Conservation (phyloP, 768 basidiomycete species). For the Pleurotus pulmonarius region DNA sequence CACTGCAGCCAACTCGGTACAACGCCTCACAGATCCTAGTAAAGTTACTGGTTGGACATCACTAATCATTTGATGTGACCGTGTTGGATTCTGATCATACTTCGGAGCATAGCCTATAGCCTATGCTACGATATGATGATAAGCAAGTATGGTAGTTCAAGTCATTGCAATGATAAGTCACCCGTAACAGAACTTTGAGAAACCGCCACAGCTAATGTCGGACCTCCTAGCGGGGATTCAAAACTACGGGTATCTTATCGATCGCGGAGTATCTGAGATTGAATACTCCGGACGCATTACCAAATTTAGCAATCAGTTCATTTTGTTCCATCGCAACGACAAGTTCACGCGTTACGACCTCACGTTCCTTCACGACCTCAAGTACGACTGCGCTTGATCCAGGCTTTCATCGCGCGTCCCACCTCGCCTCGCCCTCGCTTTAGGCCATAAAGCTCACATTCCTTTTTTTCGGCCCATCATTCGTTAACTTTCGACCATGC, state of each 20-base stretch:
- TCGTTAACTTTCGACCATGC: conserved; percentile 2
- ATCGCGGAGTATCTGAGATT: conserved; percentile 2
- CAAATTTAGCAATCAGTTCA: neutral
- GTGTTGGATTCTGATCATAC: no score
- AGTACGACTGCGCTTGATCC: neutral
- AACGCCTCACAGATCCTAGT: no score
- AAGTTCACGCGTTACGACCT: conserved; percentile 8
- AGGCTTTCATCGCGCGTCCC: neutral
- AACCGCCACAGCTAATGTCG: no score
- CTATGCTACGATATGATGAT: no score
- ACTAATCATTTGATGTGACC: no score
- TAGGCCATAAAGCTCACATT: conserved; percentile 1
- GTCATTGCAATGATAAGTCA: no score
- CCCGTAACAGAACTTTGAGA: no score
- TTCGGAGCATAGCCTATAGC: no score
- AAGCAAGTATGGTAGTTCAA: no score
- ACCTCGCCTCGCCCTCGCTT: neutral
- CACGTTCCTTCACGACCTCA: conserved; percentile 7
- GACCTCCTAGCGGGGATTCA: no score
- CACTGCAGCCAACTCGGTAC: no score
- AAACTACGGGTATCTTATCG: neutral
- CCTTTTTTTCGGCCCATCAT: neutral
- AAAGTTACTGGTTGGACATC: no score
- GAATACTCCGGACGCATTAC: neutral
- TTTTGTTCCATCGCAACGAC: conserved; percentile 6